phyloP scores from a whole-genome alignment of 192 early-diverging fungal genomes.

The Powellomyces hirtus region DNA sequence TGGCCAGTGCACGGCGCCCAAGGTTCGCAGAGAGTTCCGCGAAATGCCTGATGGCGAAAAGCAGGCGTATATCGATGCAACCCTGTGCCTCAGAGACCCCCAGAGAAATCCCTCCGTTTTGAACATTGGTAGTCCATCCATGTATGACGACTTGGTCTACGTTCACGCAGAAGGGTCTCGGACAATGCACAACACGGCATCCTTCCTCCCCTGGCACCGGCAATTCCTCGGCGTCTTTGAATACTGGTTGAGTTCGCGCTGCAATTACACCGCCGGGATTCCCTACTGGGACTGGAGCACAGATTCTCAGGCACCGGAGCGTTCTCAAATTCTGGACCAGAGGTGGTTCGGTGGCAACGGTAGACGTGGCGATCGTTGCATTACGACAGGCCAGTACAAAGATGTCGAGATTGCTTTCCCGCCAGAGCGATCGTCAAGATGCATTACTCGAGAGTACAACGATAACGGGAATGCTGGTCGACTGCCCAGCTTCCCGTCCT shows the following conservation, averaged over 20 bases:
- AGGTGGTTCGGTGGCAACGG: slow-evolving; percentile 27
- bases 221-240: slow-evolving; percentile 24
- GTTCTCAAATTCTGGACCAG: not conserved
- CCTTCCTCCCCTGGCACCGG: slow-evolving; percentile 46
- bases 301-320: slow-evolving; percentile 46
- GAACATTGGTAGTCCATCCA: not conserved
- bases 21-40: slow-evolving; percentile 24
- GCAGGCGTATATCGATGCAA: slow-evolving; percentile 14
- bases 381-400: slow-evolving; percentile 3
- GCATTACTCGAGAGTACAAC: not conserved
- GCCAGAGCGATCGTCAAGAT: not conserved
- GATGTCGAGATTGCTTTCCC: not conserved
- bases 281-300: slow-evolving; percentile 67
- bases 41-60: slow-evolving; percentile 19
- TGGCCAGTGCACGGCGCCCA: slow-evolving; percentile 13
- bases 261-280: slow-evolving; percentile 15
- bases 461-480: not conserved
- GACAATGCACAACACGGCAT: not conserved
- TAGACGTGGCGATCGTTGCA: not conserved
- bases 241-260: slow-evolving; percentile 10
- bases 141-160: slow-evolving; percentile 30
- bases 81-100: slow-evolving; percentile 12
- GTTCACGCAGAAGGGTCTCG: slow-evolving; percentile 4
- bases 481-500: not conserved
- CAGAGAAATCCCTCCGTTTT: slow-evolving; percentile 5